Evolutionary conservation across 768 basidiomycete genomes (phyloP).

Genomic region (Boletus huronensis): DNA sequence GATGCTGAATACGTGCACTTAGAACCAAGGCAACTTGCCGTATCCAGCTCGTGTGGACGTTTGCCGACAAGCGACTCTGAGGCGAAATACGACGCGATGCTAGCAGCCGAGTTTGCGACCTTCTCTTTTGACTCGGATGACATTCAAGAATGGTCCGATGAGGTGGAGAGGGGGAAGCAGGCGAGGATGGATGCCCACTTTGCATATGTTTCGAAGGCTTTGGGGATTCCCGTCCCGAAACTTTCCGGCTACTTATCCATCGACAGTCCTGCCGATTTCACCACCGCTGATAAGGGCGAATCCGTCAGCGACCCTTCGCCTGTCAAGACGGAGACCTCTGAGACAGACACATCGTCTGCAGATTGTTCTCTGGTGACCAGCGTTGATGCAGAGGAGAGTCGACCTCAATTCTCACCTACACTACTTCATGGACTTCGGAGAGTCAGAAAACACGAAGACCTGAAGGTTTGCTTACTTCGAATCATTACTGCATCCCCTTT

Average conservation of each 20-base stretch:
- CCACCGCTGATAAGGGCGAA: background rate
- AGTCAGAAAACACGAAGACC: background rate
- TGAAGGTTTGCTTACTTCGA: slow-evolving; percentile 1
- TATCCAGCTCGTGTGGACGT: background rate
- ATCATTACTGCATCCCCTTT: background rate
- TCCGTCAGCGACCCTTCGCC: background rate
- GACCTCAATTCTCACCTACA: background rate
- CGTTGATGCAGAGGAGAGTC: slow-evolving; percentile 1
- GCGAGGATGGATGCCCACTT: slow-evolving; percentile 13
- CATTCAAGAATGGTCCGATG: slow-evolving; percentile 14
- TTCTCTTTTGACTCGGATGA: slow-evolving; percentile 11
- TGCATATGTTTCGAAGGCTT: slow-evolving; percentile 6
- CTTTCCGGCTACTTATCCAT: slow-evolving; percentile 2
- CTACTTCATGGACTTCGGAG: slow-evolving; percentile 4
- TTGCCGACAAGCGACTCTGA: background rate
- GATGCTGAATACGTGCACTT: background rate
- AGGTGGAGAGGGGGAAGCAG: slow-evolving; percentile 12
- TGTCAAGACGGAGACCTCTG: slow-evolving; percentile 3
- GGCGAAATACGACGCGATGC: slow-evolving; percentile 9
- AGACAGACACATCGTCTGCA: background rate
- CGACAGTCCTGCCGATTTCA: background rate
- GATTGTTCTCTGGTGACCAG: slow-evolving; percentile 9
- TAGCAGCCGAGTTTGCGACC: slow-evolving; percentile 5
- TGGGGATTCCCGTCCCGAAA: slow-evolving; percentile 8
- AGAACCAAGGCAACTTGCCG: background rate